These are phyloP conservation scores for Oryza glaberrima DNA, from an alignment of 176 grass and related monocot genomes.

Conservation along the genomic window DNA sequence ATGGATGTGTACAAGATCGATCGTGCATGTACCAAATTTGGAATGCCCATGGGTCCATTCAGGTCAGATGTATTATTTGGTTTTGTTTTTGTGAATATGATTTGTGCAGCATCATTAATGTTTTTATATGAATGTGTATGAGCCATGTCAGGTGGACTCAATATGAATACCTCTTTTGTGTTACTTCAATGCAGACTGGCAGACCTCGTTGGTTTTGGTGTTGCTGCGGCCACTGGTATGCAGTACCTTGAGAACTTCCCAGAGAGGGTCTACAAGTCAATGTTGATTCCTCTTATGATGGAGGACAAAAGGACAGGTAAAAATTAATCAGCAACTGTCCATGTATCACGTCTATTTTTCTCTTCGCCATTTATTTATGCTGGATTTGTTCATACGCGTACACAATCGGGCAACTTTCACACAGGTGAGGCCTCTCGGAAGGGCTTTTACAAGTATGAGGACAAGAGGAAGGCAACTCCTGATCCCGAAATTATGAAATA, in stretches of 20 bases:
- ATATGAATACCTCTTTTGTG: constrained; percentile 1
- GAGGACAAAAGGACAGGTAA: constrained; percentile 85
- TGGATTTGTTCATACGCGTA: neutral
- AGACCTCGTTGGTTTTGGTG: constrained; percentile 91
- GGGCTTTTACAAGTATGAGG: constrained; percentile 97
- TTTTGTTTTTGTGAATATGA: neutral
- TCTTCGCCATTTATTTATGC: constrained; percentile 5
- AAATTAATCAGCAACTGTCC: neutral
- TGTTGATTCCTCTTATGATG: constrained; percentile 84
- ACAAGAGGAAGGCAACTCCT: constrained; percentile 80
- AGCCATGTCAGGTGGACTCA: constrained; percentile 1
- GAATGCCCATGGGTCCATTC: constrained; percentile 99
- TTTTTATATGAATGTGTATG: constrained; percentile 4
- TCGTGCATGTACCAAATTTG: constrained; percentile 84
- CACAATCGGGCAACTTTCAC: neutral
- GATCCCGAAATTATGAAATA: constrained; percentile 80
- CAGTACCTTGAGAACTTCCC: constrained; percentile 87
- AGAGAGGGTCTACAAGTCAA: constrained; percentile 88
- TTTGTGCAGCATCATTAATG: neutral
- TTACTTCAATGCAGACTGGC: constrained; percentile 60
- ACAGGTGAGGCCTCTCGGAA: constrained; percentile 77
- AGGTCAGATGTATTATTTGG: constrained; percentile 55
- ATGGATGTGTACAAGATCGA: constrained; percentile 95
- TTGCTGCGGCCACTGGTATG: constrained; percentile 78
- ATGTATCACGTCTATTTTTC: constrained; percentile 28